Base-by-base conservation (phyloP, 1,139 yeast species). In the Suhomyces yuchorum region DNA sequence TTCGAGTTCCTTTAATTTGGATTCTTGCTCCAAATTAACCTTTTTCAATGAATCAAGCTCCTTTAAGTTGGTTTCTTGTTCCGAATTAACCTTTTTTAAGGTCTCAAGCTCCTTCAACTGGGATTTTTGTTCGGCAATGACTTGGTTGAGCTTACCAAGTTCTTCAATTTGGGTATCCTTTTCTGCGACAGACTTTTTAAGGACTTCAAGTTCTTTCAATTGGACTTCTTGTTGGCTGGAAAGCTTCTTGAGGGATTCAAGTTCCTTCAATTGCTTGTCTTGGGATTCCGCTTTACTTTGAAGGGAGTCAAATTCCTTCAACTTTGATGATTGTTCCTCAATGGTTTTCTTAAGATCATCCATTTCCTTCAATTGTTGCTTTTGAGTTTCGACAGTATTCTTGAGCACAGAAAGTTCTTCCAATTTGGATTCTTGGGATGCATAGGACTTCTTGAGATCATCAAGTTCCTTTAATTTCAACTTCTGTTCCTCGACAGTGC, bases 341-440 rank as follows among this genome's bases (percentile, higher is more conserved):
- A 24, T 23, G 8, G 37, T 14, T 14, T 35, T 35, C 37, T 35
- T 35, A 12, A 35, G 37, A 3, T 11, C 14, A 12, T 35, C 37
- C 9, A 26, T 17, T 34, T 32, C 44, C 18, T 23, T 23, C 4
- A 22, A 22, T 37, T 37, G 40, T 3, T 14, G 14, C 6, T 36
- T 23, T 19, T 32, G 42, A 14, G 42, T 26, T 20, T 39, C 37
- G 11, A 11, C 35, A 26, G 42, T 15, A 19, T 34, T 30, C 18
- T 44, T 20, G 9, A 35, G 37, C 9, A n/a, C 28, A 17, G 41
- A 46, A 28, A 23, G 20, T 15, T 33, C 41, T 39, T 43, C 34
- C 38, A 37, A 41, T 37, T 41, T 20, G 7, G 38, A n/a, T 24
- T 42, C 33, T 9, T 23, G 34, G 15, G 22, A 18, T n/a, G 24